phyloP scores from a whole-genome alignment of 192 early-diverging fungal species.

The Rhizophagus sp. region DNA sequence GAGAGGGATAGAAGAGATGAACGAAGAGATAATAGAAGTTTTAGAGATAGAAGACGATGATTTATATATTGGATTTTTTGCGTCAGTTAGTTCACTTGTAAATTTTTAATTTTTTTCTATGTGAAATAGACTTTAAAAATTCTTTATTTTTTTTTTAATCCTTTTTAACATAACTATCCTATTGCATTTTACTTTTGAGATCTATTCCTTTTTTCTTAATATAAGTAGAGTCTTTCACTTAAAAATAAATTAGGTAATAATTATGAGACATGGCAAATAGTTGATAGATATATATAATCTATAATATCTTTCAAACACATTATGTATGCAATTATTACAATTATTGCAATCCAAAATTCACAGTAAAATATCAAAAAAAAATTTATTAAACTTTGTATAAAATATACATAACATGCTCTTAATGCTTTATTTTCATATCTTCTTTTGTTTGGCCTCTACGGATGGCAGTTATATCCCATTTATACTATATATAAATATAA shows the following conservation, averaged over 20 bases:
- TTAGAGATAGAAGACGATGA: conserved; percentile 31
- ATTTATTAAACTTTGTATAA: neutral
- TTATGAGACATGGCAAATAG: too few species aligned
- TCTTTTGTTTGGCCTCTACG: neutral
- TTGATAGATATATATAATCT: too few species aligned
- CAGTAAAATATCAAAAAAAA: too few species aligned
- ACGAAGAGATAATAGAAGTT: conserved; percentile 11
- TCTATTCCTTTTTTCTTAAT: too few species aligned
- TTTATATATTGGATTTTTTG: neutral
- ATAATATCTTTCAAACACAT: too few species aligned
- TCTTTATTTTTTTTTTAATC: neutral
- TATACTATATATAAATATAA: neutral
- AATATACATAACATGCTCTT: neutral
- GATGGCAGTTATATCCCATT: conserved; percentile 1
- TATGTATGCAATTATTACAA: too few species aligned
- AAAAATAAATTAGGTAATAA: too few species aligned
- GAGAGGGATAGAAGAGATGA: conserved; percentile 20
- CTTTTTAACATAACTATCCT: neutral
- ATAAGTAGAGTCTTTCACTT: too few species aligned
- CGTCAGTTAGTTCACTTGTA: too few species aligned
- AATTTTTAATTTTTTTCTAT: too few species aligned
- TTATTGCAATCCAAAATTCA: too few species aligned
- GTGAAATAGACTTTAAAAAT: neutral
- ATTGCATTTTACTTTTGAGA: too few species aligned
- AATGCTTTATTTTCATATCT: neutral